Conservation (phyloP, 2,329 filamentous ascomycete species). For the Erysiphe pulchra region DNA sequence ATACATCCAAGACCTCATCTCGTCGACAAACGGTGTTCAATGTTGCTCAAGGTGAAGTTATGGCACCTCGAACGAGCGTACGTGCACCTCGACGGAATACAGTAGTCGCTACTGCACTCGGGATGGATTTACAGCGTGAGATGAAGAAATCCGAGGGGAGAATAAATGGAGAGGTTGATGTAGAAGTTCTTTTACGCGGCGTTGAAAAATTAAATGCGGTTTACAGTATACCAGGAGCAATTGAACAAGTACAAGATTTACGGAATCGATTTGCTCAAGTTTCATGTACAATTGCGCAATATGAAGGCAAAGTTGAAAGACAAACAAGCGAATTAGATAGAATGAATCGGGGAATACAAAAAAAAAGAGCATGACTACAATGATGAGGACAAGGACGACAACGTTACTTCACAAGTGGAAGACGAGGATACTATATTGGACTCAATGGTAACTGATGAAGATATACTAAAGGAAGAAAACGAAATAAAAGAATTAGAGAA, state of each 20-base stretch:
- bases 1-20: constrained; percentile 17
- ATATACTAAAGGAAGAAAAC: constrained; percentile 42
- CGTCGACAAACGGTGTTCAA: constrained; percentile 41
- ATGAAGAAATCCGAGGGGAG: constrained; percentile 33
- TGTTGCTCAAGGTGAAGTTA: constrained; percentile 32
- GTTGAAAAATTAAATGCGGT: constrained; percentile 78
- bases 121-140: constrained; percentile 61
- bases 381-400: constrained; percentile 27
- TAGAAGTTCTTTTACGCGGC: constrained; percentile 60
- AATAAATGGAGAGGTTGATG: constrained; percentile 61
- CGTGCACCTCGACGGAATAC: constrained; percentile 41
- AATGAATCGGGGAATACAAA: constrained; percentile 32
- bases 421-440: constrained; percentile 16
- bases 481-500: constrained; percentile 35
- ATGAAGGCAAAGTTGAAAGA: constrained; percentile 55
- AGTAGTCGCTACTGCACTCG: constrained; percentile 71
- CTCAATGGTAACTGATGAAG: constrained; percentile 35
- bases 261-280: constrained; percentile 47
- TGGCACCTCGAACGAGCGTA: constrained; percentile 22
- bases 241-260: constrained; percentile 48
- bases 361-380: constrained; percentile 16
- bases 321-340: constrained; percentile 48
- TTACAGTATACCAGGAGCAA: constrained; percentile 58
- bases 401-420: constrained; percentile 23
- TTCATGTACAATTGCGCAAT: constrained; percentile 47